Conservation (phyloP, 2,329 filamentous ascomycete genomes). For the Fusarium sp. region DNA sequence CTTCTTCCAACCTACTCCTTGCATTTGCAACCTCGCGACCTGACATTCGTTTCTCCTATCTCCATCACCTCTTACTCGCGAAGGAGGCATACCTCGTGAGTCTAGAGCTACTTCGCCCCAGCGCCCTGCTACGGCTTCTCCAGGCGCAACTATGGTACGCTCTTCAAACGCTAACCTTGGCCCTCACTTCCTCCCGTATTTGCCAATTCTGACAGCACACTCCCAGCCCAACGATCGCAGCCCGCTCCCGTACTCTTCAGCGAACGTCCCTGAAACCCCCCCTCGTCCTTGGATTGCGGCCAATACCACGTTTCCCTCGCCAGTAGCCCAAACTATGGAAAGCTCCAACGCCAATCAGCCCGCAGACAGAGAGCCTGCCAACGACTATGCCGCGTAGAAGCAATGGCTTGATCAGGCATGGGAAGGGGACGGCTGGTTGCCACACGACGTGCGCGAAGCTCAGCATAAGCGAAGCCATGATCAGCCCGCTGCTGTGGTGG, state of each 20-base stretch:
- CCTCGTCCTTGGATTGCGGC: not conserved
- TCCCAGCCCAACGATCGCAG: not conserved
- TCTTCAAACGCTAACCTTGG: too few relatives aligned
- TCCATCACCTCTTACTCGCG: too few relatives aligned
- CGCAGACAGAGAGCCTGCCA: not conserved
- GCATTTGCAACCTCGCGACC: not conserved
- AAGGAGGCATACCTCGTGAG: not conserved
- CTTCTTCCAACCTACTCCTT: not conserved
- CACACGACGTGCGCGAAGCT: not conserved
- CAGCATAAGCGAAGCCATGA: not conserved
- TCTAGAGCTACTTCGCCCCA: not conserved
- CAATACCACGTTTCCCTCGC: not conserved
- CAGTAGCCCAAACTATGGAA: not conserved
- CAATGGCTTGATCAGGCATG: constrained; percentile 6
- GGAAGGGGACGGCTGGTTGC: constrained; percentile 4
- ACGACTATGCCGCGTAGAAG: not conserved
- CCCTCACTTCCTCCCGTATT: too few relatives aligned
- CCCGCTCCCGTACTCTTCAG: not conserved
- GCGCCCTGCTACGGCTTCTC: too few relatives aligned
- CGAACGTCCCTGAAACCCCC: not conserved
- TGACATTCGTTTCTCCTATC: not conserved
- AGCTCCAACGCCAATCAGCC: not conserved
- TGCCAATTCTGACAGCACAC: not conserved
- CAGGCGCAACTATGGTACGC: too few relatives aligned
- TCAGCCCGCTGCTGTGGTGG: not conserved